Percentiles rank a stretch among this genome's conserved stretches.
Evolutionary conservation across 768 basidiomycete species (phyloP).

Genomic region (Suillus tomentosus): DNA sequence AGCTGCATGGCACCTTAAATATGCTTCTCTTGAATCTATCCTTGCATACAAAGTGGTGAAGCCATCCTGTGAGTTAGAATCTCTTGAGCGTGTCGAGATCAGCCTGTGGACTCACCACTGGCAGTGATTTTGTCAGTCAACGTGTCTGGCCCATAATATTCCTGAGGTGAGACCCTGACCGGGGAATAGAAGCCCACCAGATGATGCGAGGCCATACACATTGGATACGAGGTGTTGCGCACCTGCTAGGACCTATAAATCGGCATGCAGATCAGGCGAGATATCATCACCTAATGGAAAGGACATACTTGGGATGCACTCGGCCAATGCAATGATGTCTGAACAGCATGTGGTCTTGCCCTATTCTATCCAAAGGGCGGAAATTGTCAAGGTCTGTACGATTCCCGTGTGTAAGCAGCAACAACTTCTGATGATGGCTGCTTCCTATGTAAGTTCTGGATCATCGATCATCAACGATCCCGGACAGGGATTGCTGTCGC

Average conservation of each 20-base stretch:
- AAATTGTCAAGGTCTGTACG: neutral
- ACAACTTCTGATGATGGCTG: neutral
- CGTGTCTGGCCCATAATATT: neutral
- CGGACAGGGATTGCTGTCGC: neutral
- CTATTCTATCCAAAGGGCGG: neutral
- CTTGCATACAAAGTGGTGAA: neutral
- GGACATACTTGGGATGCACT: too few relatives aligned
- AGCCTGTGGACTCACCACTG: neutral
- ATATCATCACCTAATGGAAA: too few relatives aligned
- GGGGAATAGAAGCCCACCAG: neutral
- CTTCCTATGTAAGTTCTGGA: neutral
- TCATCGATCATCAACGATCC: neutral
- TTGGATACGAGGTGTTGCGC: neutral
- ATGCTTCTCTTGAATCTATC: neutral
- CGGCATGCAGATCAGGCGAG: too few relatives aligned
- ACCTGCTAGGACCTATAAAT: neutral
- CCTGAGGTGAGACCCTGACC: neutral
- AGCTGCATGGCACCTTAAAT: neutral
- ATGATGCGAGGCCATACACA: neutral
- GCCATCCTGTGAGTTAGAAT: neutral
- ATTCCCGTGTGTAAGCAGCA: slow-evolving; percentile 1
- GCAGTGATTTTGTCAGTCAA: neutral
- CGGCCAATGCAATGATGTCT: neutral
- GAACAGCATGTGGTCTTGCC: neutral
- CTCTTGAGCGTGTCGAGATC: neutral